Evolutionary conservation across 768 basidiomycete species (phyloP).

Genomic region (Phlegmacium glaucopus): DNA sequence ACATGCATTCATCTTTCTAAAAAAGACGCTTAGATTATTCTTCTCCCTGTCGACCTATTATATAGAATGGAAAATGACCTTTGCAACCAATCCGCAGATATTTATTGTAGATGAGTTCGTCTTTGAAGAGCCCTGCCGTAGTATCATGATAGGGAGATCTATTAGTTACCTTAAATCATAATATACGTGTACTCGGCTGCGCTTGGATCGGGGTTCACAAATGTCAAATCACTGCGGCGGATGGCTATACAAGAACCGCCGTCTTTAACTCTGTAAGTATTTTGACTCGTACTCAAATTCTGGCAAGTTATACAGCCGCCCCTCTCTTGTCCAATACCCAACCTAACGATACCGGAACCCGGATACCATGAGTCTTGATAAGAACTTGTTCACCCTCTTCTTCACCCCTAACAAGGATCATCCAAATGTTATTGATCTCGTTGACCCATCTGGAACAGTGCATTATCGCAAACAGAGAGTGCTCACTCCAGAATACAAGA

Average conservation of each 20-base stretch:
- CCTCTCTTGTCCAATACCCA: constrained; percentile 2
- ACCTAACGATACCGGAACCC: neutral
- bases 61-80: constrained; percentile 13
- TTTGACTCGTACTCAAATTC: too few species aligned
- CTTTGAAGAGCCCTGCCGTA: too few species aligned
- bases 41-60: constrained; percentile 8
- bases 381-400: constrained; percentile 80
- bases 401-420: constrained; percentile 58
- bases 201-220: too few species aligned
- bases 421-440: constrained; percentile 63
- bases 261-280: neutral
- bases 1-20: constrained; percentile 13
- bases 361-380: constrained; percentile 70
- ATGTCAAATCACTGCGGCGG: constrained; percentile 8
- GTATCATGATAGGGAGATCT: too few species aligned
- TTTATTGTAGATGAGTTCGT: neutral
- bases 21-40: constrained; percentile 23
- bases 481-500: constrained; percentile 51
- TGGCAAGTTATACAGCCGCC: constrained; percentile 5
- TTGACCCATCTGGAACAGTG: constrained; percentile 56
- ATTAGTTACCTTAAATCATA: too few species aligned
- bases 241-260: constrained; percentile 12
- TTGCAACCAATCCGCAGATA: constrained; percentile 6
- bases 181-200: too few species aligned
- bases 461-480: constrained; percentile 75